phyloP scores from a whole-genome alignment of 139 green algal genomes.

The Picochlorum costavermella region DNA sequence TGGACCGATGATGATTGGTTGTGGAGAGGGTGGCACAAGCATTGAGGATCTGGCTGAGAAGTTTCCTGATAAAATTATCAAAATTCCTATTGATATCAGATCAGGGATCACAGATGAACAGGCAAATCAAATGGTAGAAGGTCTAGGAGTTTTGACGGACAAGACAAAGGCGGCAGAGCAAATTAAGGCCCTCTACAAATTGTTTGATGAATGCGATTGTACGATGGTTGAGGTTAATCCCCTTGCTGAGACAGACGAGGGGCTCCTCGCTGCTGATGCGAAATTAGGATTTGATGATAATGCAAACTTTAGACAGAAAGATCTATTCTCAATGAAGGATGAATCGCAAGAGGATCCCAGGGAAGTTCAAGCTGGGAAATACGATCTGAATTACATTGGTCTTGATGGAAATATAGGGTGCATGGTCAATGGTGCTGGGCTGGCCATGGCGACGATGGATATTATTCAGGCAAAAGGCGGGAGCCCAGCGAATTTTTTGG shows the following conservation, averaged over 20 bases:
- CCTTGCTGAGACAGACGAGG: conserved; percentile 74
- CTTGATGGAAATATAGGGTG: conserved; percentile 91
- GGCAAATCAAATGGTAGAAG: conserved; percentile 55
- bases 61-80: conserved; percentile 96
- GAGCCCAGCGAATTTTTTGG: conserved; percentile 94
- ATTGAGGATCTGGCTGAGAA: conserved; percentile 98
- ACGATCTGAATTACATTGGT: conserved; percentile 99
- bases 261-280: conserved; percentile 90
- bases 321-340: conserved; percentile 83
- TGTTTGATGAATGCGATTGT: conserved; percentile 87
- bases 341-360: conserved; percentile 19
- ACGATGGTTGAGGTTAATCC: conserved; percentile 99
- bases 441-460: conserved; percentile 99
- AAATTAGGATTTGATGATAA: conserved; percentile 99
- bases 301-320: conserved; percentile 88
- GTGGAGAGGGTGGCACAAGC: conserved; percentile 79
- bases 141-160: conserved; percentile 61
- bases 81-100: conserved; percentile 83
- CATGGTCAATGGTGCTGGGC: conserved; percentile 96
- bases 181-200: conserved; percentile 85
- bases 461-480: conserved; percentile 97
- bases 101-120: conserved; percentile 80
- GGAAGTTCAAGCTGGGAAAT: conserved; percentile 79
- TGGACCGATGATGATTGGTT: conserved; percentile 79
- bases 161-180: conserved; percentile 71